Evolutionary conservation across 2,329 filamentous ascomycete genomes (phyloP).

Genomic region (Penicillium nordicum): DNA sequence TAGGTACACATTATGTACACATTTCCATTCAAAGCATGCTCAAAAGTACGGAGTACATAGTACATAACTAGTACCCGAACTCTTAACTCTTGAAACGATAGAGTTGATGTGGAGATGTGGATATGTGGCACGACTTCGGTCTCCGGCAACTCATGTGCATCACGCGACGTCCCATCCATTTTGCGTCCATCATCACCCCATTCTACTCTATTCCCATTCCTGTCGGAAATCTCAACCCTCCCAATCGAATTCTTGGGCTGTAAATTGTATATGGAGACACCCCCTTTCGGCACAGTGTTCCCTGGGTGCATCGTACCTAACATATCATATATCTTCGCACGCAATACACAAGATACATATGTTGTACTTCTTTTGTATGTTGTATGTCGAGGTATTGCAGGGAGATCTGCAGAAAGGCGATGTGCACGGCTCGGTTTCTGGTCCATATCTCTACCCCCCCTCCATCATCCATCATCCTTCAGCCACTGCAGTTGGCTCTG

Average conservation of each 20-base stretch:
- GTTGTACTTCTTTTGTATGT: neutral
- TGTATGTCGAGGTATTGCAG: neutral
- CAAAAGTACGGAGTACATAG: slow-evolving; percentile 9
- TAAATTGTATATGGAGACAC: neutral
- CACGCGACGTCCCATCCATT: slow-evolving; percentile 4
- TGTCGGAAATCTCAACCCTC: neutral
- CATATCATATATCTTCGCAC: neutral
- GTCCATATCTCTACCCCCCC: slow-evolving; percentile 11
- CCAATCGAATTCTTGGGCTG: neutral
- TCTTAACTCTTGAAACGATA: neutral
- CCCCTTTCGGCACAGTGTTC: neutral
- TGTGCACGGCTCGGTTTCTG: slow-evolving; percentile 17
- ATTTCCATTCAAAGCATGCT: slow-evolving; percentile 7
- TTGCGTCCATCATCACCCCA: neutral
- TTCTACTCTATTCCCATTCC: neutral
- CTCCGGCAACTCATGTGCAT: slow-evolving; percentile 8
- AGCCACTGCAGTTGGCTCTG: slow-evolving; percentile 2
- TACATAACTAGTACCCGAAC: slow-evolving; percentile 1
- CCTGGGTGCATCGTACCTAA: slow-evolving; percentile 4
- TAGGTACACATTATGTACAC: slow-evolving; percentile 1
- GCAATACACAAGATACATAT: neutral
- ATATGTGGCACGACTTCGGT: slow-evolving; percentile 11
- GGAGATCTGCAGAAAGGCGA: neutral
- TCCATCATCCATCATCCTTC: slow-evolving; percentile 8
- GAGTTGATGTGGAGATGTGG: slow-evolving; percentile 3